Conservation (phyloP, 768 basidiomycete species). For the Phaffia australis region DNA sequence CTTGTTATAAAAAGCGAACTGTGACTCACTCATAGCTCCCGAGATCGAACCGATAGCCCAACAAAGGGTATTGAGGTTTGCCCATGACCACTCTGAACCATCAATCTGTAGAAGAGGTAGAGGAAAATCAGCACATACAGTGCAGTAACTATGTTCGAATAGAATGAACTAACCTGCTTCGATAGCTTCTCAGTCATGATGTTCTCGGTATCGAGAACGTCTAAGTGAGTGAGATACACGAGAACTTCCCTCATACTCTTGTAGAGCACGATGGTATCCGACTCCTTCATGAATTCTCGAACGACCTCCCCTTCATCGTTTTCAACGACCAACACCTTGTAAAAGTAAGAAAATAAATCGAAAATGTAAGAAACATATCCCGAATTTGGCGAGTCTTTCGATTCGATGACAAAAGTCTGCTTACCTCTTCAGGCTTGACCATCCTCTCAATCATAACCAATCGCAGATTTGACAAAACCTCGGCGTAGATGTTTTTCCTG, state of each 20-base stretch:
- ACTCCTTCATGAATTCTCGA: constrained; percentile 96
- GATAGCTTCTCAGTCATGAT: constrained; percentile 94
- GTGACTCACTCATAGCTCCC: constrained; percentile 85
- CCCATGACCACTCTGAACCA: constrained; percentile 98
- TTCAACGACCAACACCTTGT: constrained; percentile 89
- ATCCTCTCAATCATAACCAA: constrained; percentile 95
- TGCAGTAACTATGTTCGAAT: not conserved
- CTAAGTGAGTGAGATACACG: constrained; percentile 94
- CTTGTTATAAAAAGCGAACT: not conserved
- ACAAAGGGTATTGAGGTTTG: constrained; percentile 95
- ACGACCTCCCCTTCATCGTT: constrained; percentile 99
- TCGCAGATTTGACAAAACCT: constrained; percentile 85
- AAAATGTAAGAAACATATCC: not conserved
- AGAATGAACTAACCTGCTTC: constrained; percentile 56
- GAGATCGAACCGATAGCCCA: constrained; percentile 99
- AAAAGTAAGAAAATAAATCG: not conserved
- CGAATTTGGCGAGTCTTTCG: not conserved
- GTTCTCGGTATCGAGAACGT: constrained; percentile 89
- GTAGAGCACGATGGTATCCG: constrained; percentile 94
- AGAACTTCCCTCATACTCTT: constrained; percentile 97
- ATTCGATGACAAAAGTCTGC: not conserved
- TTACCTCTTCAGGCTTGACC: constrained; percentile 98
- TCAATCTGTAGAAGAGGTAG: constrained; percentile 48
- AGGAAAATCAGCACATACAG: not conserved
- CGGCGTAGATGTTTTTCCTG: constrained; percentile 88